These are phyloP conservation scores for Cladosporium austrohemisphaericum DNA, from an alignment of 2,329 filamentous ascomycete genomes.

Conservation along the genomic window DNA sequence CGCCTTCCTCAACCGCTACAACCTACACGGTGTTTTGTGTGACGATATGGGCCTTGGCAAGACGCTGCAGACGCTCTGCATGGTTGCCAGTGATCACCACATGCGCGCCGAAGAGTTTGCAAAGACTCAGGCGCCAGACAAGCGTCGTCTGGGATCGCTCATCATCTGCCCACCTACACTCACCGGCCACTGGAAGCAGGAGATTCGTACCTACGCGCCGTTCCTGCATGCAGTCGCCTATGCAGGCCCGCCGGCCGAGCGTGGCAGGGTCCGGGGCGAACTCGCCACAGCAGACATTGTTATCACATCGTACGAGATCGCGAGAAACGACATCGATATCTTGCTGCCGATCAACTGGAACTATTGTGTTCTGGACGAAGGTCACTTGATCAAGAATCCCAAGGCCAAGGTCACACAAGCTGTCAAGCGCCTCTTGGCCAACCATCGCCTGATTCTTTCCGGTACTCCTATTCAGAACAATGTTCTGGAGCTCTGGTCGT, in stretches of 20 bases:
- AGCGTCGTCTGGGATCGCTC: slow-evolving; percentile 76
- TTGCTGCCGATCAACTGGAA: slow-evolving; percentile 87
- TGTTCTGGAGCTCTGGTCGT: slow-evolving; percentile 91
- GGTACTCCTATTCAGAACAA: slow-evolving; percentile 98
- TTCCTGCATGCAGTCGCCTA: slow-evolving; percentile 89
- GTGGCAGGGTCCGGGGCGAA: slow-evolving; percentile 64
- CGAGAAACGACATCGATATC: slow-evolving; percentile 87
- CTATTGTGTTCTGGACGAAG: slow-evolving; percentile 94
- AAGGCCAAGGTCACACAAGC: slow-evolving; percentile 93
- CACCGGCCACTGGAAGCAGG: slow-evolving; percentile 97
- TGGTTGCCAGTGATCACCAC: slow-evolving; percentile 96
- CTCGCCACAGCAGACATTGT: slow-evolving; percentile 83
- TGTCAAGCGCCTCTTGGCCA: slow-evolving; percentile 83
- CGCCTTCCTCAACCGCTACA: slow-evolving; percentile 95
- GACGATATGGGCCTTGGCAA: slow-evolving; percentile 99
- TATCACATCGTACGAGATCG: slow-evolving; percentile 97
- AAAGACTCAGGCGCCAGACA: slow-evolving; percentile 74
- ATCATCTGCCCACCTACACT: slow-evolving; percentile 95
- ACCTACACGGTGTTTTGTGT: slow-evolving; percentile 95
- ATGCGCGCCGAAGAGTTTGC: slow-evolving; percentile 85
- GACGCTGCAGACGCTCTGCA: slow-evolving; percentile 94
- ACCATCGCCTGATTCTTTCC: slow-evolving; percentile 92
- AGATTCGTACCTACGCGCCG: slow-evolving; percentile 91
- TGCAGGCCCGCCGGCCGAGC: slow-evolving; percentile 80
- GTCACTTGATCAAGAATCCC: slow-evolving; percentile 97